Percentiles rank a stretch among this genome's conserved stretches.
These are phyloP conservation scores for Vitellaria paradoxa DNA, from an alignment of 179 eudicot genomes.

Conservation along the genomic window DNA sequence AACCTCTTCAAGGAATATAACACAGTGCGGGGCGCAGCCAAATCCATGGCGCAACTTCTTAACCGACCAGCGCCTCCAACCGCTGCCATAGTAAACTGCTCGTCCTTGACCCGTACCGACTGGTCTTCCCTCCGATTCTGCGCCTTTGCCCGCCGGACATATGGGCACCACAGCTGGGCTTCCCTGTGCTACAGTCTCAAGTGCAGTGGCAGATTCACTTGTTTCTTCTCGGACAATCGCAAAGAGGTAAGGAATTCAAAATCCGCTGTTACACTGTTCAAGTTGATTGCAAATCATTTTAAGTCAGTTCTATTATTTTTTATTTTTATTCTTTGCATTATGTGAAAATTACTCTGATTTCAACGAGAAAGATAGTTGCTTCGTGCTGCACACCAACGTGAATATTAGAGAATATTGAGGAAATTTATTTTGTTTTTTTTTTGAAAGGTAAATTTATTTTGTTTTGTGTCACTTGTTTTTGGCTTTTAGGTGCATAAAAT, in stretches of 20 bases:
- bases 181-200: slow-evolving; percentile 31
- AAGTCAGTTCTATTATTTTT: neutral
- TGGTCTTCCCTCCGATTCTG: slow-evolving; percentile 10
- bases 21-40: neutral
- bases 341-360: neutral
- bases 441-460: no score
- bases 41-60: slow-evolving; percentile 50
- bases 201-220: slow-evolving; percentile 46
- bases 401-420: neutral
- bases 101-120: slow-evolving; percentile 11
- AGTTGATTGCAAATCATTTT: neutral
- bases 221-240: slow-evolving; percentile 64
- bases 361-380: no score
- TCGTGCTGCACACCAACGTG: neutral
- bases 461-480: neutral
- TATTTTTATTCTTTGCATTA: neutral
- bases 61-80: slow-evolving; percentile 36
- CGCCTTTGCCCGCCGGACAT: neutral
- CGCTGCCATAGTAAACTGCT: slow-evolving; percentile 20
- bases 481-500: neutral
- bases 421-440: neutral
- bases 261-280: neutral
- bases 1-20: no score
- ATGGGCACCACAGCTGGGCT: slow-evolving; percentile 22
- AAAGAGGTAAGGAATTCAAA: slow-evolving; percentile 40